These are phyloP conservation scores for Mixia osmundae DNA, from an alignment of 1,284 basidiomycete species.

Conservation along the genomic window DNA sequence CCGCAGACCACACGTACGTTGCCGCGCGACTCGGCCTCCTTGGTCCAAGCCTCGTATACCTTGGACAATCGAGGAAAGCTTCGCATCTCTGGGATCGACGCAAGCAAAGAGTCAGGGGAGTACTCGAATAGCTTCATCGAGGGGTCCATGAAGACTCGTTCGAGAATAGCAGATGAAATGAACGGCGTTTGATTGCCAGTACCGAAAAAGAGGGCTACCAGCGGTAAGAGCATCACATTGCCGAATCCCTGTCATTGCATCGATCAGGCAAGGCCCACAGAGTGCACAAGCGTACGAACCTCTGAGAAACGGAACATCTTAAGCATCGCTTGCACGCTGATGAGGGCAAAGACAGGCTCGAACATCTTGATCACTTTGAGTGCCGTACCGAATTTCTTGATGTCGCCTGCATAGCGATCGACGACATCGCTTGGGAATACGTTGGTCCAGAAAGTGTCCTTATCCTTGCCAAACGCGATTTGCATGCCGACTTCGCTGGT, in stretches of 20 bases:
- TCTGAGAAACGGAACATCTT: slow-evolving; percentile 35
- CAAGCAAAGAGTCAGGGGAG: too few species aligned
- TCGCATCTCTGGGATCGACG: too few species aligned
- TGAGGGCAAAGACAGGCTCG: slow-evolving; percentile 34
- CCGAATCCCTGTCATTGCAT: slow-evolving; percentile 16
- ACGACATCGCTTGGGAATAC: slow-evolving; percentile 36
- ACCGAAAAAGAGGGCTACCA: slow-evolving; percentile 23
- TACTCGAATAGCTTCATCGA: too few species aligned
- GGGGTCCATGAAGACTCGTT: slow-evolving; percentile 25
- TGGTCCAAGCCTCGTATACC: too few species aligned
- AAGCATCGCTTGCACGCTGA: slow-evolving; percentile 36
- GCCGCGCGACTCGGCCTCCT: too few species aligned
- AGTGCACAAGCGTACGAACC: neutral
- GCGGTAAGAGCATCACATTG: slow-evolving; percentile 25
- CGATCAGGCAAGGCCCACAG: neutral
- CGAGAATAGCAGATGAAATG: slow-evolving; percentile 25
- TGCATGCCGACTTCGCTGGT: slow-evolving; percentile 35
- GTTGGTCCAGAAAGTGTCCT: slow-evolving; percentile 39
- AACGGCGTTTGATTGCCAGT: slow-evolving; percentile 26
- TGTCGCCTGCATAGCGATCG: slow-evolving; percentile 30
- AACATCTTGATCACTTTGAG: slow-evolving; percentile 31
- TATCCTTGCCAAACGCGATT: slow-evolving; percentile 38
- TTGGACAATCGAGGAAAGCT: too few species aligned
- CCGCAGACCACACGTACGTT: too few species aligned
- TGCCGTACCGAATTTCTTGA: slow-evolving; percentile 34